Conservation (phyloP, 1,139 yeast genomes). For the Hyphopichia burtonii region DNA sequence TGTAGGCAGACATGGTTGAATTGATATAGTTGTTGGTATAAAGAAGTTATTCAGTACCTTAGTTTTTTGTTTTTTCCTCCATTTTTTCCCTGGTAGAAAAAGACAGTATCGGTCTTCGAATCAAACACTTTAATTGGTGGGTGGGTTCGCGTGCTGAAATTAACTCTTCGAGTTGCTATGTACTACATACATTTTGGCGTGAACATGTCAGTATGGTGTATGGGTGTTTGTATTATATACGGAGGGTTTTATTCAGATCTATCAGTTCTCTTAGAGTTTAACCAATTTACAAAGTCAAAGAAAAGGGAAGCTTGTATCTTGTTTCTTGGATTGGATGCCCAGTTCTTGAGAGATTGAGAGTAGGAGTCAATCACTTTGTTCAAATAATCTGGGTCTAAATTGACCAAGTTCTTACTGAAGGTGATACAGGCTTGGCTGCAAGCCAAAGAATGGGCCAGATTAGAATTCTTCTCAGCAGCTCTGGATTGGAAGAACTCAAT, state of each 20-base stretch:
- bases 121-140: not conserved
- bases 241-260: no score
- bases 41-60: no score
- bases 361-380: slow-evolving; percentile 55
- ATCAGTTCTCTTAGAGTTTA: slow-evolving; percentile 43
- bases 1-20: slow-evolving; percentile 66
- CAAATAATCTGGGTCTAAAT: slow-evolving; percentile 27
- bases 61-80: not conserved
- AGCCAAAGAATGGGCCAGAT: slow-evolving; percentile 52
- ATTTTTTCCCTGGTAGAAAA: not conserved
- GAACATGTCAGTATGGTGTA: not conserved
- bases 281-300: slow-evolving; percentile 81
- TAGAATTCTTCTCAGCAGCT: slow-evolving; percentile 41
- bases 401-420: slow-evolving; percentile 54
- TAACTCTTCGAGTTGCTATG: slow-evolving; percentile 4
- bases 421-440: slow-evolving; percentile 65
- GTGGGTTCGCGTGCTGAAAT: slow-evolving; percentile 1
- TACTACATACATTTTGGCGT: no score
- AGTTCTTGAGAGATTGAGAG: slow-evolving; percentile 50
- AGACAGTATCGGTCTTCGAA: not conserved
- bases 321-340: slow-evolving; percentile 53
- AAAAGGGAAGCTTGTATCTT: slow-evolving; percentile 63
- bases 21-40: not conserved
- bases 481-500: slow-evolving; percentile 39
- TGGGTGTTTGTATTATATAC: not conserved